Conservation (phyloP, 306 rosid species). For the Cyamopsis tetragonoloba region DNA sequence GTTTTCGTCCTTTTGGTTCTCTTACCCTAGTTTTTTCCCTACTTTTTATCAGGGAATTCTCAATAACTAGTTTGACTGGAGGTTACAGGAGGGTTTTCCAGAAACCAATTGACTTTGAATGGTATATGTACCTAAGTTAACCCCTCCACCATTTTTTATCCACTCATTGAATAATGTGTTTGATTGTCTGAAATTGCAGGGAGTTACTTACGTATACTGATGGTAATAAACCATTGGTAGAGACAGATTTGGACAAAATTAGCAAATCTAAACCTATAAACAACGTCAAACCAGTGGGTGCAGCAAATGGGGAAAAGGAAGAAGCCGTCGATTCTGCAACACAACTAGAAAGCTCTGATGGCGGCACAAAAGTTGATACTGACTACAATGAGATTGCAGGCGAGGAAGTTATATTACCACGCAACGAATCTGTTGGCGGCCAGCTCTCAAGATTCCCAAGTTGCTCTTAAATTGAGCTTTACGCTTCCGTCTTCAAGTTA, state of each 20-base stretch:
- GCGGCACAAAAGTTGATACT: slow-evolving; percentile 27
- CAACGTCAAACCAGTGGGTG: slow-evolving; percentile 25
- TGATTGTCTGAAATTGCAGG: slow-evolving; percentile 47
- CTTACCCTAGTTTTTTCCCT: slow-evolving; percentile 1
- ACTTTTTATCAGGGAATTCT: slow-evolving; percentile 70
- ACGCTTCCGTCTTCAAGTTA: slow-evolving; percentile 92
- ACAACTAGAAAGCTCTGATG: slow-evolving; percentile 38
- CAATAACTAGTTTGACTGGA: slow-evolving; percentile 82
- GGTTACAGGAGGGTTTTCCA: slow-evolving; percentile 86
- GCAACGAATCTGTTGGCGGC: slow-evolving; percentile 26
- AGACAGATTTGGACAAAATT: slow-evolving; percentile 78
- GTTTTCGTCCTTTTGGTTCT: neutral
- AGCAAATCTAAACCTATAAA: slow-evolving; percentile 36
- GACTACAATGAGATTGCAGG: slow-evolving; percentile 26
- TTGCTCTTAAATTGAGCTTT: slow-evolving; percentile 79
- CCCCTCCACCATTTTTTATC: neutral
- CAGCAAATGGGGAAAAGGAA: slow-evolving; percentile 34
- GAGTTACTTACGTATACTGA: slow-evolving; percentile 68
- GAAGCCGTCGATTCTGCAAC: slow-evolving; percentile 21
- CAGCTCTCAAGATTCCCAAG: slow-evolving; percentile 53
- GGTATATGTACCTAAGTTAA: slow-evolving; percentile 44
- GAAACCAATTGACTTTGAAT: slow-evolving; percentile 71
- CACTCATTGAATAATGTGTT: slow-evolving; percentile 7
- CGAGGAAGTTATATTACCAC: slow-evolving; percentile 31
- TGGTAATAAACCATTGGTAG: slow-evolving; percentile 57